Conservation (phyloP, 2,329 filamentous ascomycete genomes). For the Trichoderma breve region DNA sequence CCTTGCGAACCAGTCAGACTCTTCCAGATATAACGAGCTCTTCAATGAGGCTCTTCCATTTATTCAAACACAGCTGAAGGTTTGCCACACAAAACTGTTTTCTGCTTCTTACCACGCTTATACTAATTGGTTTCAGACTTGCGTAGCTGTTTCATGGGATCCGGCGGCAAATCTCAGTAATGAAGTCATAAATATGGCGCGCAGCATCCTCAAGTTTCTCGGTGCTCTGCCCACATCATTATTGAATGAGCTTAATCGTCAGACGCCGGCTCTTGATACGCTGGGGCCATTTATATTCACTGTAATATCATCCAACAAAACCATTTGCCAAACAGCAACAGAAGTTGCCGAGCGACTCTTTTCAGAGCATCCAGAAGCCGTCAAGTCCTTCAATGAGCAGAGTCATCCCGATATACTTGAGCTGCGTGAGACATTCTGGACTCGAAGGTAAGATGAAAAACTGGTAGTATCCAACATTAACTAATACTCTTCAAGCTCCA, state of each 20-base stretch:
- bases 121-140: conserved; percentile 17
- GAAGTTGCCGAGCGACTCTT: conserved; percentile 51
- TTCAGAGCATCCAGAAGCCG: conserved; percentile 29
- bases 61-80: conserved; percentile 56
- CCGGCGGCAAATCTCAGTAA: not conserved
- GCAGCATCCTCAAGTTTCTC: conserved; percentile 55
- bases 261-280: conserved; percentile 32
- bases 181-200: conserved; percentile 28
- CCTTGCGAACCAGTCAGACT: conserved; percentile 54
- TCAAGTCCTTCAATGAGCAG: conserved; percentile 28
- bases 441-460: conserved; percentile 45
- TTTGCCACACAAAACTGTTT: conserved; percentile 31
- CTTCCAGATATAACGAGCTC: conserved; percentile 51
- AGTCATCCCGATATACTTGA: conserved; percentile 29
- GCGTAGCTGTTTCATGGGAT: conserved; percentile 4
- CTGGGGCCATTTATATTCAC: conserved; percentile 54
- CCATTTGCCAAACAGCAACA: conserved; percentile 48
- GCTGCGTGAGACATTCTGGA: conserved; percentile 49
- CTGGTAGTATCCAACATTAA: not conserved
- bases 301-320: conserved; percentile 51
- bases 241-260: conserved; percentile 32
- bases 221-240: conserved; percentile 46
- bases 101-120: conserved; percentile 5
- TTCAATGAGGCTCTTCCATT: conserved; percentile 56
- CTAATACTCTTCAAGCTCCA: conserved; percentile 28